These are phyloP conservation scores for Hermanozyma aechmeae DNA, from an alignment of 805 yeast species.

Conservation along the genomic window DNA sequence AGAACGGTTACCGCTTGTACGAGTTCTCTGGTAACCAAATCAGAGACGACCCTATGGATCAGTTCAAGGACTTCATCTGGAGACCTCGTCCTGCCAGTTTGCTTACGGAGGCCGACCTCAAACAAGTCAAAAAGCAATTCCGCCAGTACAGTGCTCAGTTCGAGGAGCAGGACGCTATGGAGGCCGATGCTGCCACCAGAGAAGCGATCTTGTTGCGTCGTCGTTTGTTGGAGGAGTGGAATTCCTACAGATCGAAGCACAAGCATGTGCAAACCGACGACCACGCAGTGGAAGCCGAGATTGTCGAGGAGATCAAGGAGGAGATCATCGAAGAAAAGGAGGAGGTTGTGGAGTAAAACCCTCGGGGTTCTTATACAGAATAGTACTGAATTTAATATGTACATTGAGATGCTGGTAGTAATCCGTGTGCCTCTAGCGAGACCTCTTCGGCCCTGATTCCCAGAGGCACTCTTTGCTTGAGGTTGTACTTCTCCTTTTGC, in stretches of 20 bases:
- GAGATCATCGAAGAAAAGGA: constrained; percentile 64
- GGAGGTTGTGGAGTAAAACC: constrained; percentile 56
- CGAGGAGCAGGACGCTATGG: constrained; percentile 93
- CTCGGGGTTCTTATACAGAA: too few species aligned
- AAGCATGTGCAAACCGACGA: constrained; percentile 30
- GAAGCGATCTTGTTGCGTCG: constrained; percentile 83
- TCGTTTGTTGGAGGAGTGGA: constrained; percentile 79
- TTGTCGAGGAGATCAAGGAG: constrained; percentile 69
- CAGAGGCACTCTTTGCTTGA: too few species aligned
- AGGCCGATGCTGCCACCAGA: constrained; percentile 84
- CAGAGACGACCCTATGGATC: constrained; percentile 70
- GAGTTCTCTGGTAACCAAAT: constrained; percentile 74
- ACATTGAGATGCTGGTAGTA: too few species aligned
- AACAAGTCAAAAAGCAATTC: constrained; percentile 84
- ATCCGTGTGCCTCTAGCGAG: too few species aligned
- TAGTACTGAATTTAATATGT: too few species aligned
- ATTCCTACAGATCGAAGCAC: constrained; percentile 52
- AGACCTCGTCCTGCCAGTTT: constrained; percentile 90
- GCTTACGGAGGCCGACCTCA: constrained; percentile 69
- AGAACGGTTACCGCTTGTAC: constrained; percentile 83
- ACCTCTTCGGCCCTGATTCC: too few species aligned
- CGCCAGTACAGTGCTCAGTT: constrained; percentile 85
- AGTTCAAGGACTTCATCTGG: constrained; percentile 87
- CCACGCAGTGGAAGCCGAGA: constrained; percentile 42
- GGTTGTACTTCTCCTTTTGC: too few species aligned